These are phyloP conservation scores for Xylariomycetidae sp. DNA, from an alignment of 2,329 filamentous ascomycete species.

Conservation along the genomic window DNA sequence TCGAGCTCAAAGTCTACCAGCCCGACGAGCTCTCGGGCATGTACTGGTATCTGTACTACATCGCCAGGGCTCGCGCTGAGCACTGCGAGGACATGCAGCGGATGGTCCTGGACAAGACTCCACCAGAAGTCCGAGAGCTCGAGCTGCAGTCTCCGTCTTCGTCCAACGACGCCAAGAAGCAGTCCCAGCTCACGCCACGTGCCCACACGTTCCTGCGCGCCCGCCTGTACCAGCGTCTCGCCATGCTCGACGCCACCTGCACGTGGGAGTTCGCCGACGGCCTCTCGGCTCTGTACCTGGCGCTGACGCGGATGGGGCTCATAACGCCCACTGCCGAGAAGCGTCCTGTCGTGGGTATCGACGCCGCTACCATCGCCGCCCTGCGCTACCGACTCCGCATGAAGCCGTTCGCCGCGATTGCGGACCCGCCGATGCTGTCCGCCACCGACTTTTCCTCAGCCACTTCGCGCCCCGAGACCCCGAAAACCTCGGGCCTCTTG, in stretches of 20 bases:
- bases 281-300: conserved; percentile 57
- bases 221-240: conserved; percentile 50
- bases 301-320: conserved; percentile 53
- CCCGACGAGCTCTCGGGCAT: conserved; percentile 77
- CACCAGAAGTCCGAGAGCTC: conserved; percentile 5
- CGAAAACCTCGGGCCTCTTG: conserved; percentile 36
- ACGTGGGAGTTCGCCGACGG: conserved; percentile 51
- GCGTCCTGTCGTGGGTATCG: no score
- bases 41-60: conserved; percentile 83
- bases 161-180: no score
- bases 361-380: neutral
- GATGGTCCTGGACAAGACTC: conserved; percentile 34
- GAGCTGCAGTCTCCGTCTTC: no score
- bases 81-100: conserved; percentile 69
- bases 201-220: conserved; percentile 42
- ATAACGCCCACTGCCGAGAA: conserved; percentile 30
- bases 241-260: conserved; percentile 59
- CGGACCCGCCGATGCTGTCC: conserved; percentile 59
- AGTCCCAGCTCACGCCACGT: conserved; percentile 20
- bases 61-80: conserved; percentile 60
- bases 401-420: conserved; percentile 70
- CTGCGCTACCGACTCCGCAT: conserved; percentile 79
- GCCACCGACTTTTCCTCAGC: conserved; percentile 53
- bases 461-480: conserved; percentile 33
- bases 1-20: conserved; percentile 88